These are phyloP conservation scores for Filobasidium wieringae DNA, from an alignment of 768 basidiomycete genomes.

Conservation along the genomic window DNA sequence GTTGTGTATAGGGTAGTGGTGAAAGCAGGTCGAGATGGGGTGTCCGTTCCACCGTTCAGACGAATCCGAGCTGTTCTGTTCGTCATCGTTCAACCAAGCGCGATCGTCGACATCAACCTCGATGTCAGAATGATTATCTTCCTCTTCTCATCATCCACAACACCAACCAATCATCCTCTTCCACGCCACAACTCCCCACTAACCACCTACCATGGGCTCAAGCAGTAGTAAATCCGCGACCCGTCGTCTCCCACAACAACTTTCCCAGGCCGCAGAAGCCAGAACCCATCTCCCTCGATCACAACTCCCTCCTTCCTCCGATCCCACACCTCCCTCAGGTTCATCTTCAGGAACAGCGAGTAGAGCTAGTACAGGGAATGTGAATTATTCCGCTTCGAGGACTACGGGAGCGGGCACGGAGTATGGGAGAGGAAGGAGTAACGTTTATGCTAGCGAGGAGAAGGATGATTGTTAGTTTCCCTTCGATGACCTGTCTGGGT, in stretches of 20 bases:
- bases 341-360: neutral
- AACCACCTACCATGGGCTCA: neutral
- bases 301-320: no score
- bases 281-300: no score
- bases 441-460: conserved; percentile 26
- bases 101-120: no score
- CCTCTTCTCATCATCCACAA: neutral
- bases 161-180: neutral
- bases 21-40: neutral
- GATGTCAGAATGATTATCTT: neutral
- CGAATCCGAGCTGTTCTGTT: no score
- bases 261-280: neutral
- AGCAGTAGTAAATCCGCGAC: neutral
- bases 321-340: neutral
- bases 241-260: neutral
- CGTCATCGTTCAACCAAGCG: no score
- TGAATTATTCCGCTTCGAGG: neutral
- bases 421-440: conserved; percentile 17
- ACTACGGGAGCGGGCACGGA: conserved; percentile 13
- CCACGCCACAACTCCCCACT: neutral
- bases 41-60: no score
- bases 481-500: neutral
- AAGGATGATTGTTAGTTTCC: conserved; percentile 31
- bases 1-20: neutral
- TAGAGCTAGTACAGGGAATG: neutral